These are phyloP conservation scores for Moringa oleifera DNA, from an alignment of 345 rosid species.

Conservation along the genomic window DNA sequence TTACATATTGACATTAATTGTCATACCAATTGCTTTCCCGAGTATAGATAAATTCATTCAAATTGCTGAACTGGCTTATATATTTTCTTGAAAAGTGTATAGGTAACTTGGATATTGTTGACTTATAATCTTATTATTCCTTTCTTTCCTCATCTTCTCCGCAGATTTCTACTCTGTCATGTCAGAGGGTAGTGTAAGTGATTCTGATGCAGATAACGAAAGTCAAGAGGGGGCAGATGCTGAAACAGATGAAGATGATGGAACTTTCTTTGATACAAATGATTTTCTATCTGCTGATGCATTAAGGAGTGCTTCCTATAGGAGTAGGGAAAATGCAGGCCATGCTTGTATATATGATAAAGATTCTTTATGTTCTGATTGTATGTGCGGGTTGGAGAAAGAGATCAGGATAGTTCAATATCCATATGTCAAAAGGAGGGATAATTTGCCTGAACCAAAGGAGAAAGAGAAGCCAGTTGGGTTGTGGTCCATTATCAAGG, in stretches of 20 bases:
- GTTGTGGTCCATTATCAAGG: conserved; percentile 96
- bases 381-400: conserved; percentile 31
- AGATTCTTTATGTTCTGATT: conserved; percentile 58
- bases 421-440: conserved; percentile 84
- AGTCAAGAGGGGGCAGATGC: conserved; percentile 87
- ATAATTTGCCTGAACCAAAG: conserved; percentile 89
- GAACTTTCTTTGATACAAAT: conserved; percentile 71
- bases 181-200: conserved; percentile 92
- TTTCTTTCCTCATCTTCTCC: conserved; percentile 12
- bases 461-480: conserved; percentile 97
- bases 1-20: neutral
- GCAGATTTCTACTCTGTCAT: conserved; percentile 98
- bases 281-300: conserved; percentile 85
- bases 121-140: neutral
- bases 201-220: conserved; percentile 84
- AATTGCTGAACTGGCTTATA: neutral
- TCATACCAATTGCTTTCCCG: neutral
- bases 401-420: conserved; percentile 56
- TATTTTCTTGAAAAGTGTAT: neutral
- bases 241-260: conserved; percentile 92
- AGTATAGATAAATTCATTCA: neutral
- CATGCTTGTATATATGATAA: conserved; percentile 50
- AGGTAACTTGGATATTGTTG: neutral
- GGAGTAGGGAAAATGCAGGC: conserved; percentile 67
- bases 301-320: conserved; percentile 84